Conservation (phyloP, 148 eudicot species). For the Arbutus unedo region DNA sequence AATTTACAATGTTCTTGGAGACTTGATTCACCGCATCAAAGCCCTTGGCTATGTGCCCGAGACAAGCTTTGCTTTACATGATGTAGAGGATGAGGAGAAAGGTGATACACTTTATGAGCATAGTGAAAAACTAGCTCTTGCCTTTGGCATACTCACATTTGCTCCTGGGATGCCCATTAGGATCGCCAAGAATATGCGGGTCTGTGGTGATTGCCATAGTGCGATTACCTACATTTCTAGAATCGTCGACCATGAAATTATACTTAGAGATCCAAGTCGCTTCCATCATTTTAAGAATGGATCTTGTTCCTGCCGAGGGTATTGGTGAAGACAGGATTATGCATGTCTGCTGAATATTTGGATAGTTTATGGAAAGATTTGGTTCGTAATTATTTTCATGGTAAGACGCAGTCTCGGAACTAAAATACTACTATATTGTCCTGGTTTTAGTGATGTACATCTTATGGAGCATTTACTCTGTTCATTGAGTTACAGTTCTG, state of each 20-base stretch:
- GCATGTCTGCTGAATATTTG: slow-evolving; percentile 9
- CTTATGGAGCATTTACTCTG: too few species aligned
- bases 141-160: slow-evolving; percentile 63
- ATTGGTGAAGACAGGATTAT: slow-evolving; percentile 48
- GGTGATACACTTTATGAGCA: slow-evolving; percentile 62
- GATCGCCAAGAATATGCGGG: slow-evolving; percentile 73
- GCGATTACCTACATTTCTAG: slow-evolving; percentile 58
- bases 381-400: neutral
- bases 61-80: slow-evolving; percentile 72
- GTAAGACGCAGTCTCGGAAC: neutral
- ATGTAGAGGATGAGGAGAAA: slow-evolving; percentile 90
- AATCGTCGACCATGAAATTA: slow-evolving; percentile 59
- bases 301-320: slow-evolving; percentile 72
- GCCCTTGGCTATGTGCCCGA: slow-evolving; percentile 69
- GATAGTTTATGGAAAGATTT: slow-evolving; percentile 7
- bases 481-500: too few species aligned
- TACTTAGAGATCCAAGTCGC: slow-evolving; percentile 78
- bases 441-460: neutral
- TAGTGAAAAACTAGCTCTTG: slow-evolving; percentile 83
- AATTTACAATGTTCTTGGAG: slow-evolving; percentile 52
- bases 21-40: slow-evolving; percentile 53
- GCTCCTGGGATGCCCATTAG: slow-evolving; percentile 58
- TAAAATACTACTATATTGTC: neutral
- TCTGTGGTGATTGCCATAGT: slow-evolving; percentile 78
- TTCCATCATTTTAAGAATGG: slow-evolving; percentile 84